Evolutionary conservation across 805 yeast genomes (phyloP).

Genomic region (Candida gorgasii): DNA sequence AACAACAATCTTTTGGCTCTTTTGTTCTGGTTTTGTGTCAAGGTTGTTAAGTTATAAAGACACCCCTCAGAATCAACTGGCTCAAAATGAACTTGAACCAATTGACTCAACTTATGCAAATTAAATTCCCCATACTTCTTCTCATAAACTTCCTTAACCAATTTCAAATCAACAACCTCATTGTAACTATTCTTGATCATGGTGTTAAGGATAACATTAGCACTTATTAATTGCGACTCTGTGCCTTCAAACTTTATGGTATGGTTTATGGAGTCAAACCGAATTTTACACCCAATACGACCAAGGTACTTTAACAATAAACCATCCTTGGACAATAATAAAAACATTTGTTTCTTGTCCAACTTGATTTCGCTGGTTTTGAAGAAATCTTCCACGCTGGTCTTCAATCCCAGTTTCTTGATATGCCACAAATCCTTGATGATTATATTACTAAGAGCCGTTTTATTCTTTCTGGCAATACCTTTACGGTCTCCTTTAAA

Average conservation of each 20-base stretch:
- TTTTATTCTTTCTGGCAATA: slow-evolving; percentile 5
- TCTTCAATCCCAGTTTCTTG: slow-evolving; percentile 17
- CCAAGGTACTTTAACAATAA: slow-evolving; percentile 39
- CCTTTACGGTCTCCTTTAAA: slow-evolving; percentile 10
- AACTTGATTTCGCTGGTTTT: slow-evolving; percentile 33
- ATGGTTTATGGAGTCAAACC: slow-evolving; percentile 28
- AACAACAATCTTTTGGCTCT: slow-evolving; percentile 39
- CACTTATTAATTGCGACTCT: slow-evolving; percentile 42
- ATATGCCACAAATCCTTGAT: slow-evolving; percentile 15
- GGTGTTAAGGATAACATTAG: slow-evolving; percentile 39
- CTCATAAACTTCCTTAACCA: slow-evolving; percentile 25
- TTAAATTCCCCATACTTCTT: slow-evolving; percentile 29
- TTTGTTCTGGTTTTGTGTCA: slow-evolving; percentile 28
- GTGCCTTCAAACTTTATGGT: slow-evolving; percentile 43
- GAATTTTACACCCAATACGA: slow-evolving; percentile 41
- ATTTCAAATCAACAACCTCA: slow-evolving; percentile 33
- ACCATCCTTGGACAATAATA: slow-evolving; percentile 41
- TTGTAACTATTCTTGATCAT: slow-evolving; percentile 27
- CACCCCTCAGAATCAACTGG: slow-evolving; percentile 16
- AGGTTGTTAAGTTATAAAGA: slow-evolving; percentile 32
- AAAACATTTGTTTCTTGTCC: slow-evolving; percentile 39
- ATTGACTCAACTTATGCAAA: slow-evolving; percentile 26
- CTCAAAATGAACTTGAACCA: slow-evolving; percentile 38
- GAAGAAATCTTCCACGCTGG: slow-evolving; percentile 32
- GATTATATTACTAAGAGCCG: slow-evolving; percentile 11